A percentile compares a stretch with the other conserved stretches of the same genome.
These are phyloP conservation scores for Globisporangium ultimum DNA, from an alignment of 352 stramenopile species.

Conservation along the genomic window DNA sequence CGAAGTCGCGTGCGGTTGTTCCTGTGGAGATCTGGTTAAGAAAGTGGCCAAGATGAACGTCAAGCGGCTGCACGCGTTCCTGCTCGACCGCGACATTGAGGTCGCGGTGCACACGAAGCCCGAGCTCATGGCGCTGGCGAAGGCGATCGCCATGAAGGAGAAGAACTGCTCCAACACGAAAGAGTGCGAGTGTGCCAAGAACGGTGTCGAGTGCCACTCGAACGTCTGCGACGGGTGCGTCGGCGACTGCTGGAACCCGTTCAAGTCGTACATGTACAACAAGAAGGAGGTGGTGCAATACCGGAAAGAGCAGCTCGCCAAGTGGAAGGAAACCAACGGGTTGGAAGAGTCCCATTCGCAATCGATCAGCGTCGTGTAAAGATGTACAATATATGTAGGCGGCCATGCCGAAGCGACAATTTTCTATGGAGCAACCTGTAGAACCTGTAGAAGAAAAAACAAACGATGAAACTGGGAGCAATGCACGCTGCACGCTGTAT, in stretches of 20 bases:
- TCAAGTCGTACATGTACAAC: constrained; percentile 74
- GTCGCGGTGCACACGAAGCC: constrained; percentile 50
- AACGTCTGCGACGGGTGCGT: constrained; percentile 72
- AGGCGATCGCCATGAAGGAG: constrained; percentile 50
- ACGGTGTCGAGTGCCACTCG: constrained; percentile 72
- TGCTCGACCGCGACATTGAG: constrained; percentile 51
- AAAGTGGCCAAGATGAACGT: constrained; percentile 85
- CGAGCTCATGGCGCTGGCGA: constrained; percentile 63
- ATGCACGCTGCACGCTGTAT: constrained; percentile 1
- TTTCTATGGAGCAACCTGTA: too few relatives aligned
- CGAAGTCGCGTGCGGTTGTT: constrained; percentile 70
- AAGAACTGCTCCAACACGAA: constrained; percentile 70
- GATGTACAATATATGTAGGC: not conserved
- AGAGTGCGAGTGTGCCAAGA: constrained; percentile 73
- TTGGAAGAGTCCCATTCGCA: constrained; percentile 9
- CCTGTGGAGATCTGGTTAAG: constrained; percentile 77
- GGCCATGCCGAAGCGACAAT: too few relatives aligned
- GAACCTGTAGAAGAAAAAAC: constrained; percentile 11
- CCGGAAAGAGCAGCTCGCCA: constrained; percentile 62
- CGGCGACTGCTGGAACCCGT: constrained; percentile 70
- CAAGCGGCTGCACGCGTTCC: constrained; percentile 71
- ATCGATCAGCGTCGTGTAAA: constrained; percentile 32
- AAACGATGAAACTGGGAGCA: not conserved
- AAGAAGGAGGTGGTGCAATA: constrained; percentile 64
- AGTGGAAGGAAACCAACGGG: constrained; percentile 37